Base-by-base conservation (phyloP, 2,329 filamentous ascomycete species). In the Dactylellina parvicollis region DNA sequence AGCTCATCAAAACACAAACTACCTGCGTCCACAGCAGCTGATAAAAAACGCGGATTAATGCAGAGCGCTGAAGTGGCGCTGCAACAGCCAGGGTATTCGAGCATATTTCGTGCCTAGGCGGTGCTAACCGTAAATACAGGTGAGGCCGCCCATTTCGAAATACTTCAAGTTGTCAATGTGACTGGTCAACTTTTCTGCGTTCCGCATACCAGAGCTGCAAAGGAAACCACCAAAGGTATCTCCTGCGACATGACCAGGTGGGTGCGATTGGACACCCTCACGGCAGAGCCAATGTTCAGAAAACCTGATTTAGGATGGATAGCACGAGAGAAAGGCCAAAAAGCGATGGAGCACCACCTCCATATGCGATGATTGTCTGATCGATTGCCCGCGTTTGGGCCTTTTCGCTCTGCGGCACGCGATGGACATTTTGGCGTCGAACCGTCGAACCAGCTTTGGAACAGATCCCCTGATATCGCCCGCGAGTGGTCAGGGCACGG, bases 61-160 rank as follows among this genome's bases (percentile, higher is more conserved):
- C 52, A 42, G 36, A 22, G 28, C 3, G 52, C n/a, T 40, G 52
- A 34, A 56, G 52, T 56, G 52, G 52, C 52, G 22, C 36, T 42
- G n/a, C 22, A 42, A 24, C 34, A n/a, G n/a, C n/a, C n/a, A n/a
- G n/a, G n/a, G n/a, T n/a, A n/a, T 8, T 9, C 52, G 18, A 42
- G 22, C 10, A 2, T 42, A 28, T n/a, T 28, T 56, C n/a, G 20
- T 22, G 9, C 3, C 5, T 10, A 38, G 16, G 50, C 20, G 18
- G 40, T 40, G 32, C 30, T 40, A 40, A 26, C 32, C 16, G 20
- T 20, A 24, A 8, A 9, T 9, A 38, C 12, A 14, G 34, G n/a
- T n/a, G n/a, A n/a, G n/a, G 30, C 12, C 30, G 12, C 30, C 30
- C 30, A 32, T n/a, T n/a, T n/a, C n/a, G n/a, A n/a, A n/a, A n/a